Evolutionary conservation across 495 filamentous ascomycete species (phyloP).

Genomic region (Acidomyces sp.): DNA sequence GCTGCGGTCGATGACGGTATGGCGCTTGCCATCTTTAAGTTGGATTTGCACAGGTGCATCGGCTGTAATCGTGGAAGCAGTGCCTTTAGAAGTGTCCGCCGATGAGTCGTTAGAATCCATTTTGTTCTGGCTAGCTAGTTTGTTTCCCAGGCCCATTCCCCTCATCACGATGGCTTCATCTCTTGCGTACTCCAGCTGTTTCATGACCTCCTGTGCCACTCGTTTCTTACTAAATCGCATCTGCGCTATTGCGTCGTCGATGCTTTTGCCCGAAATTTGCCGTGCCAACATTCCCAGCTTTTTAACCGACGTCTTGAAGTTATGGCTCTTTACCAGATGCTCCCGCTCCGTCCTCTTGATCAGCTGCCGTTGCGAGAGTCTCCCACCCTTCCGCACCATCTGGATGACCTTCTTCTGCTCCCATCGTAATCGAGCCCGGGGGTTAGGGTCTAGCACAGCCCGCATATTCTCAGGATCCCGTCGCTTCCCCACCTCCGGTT

Average conservation of each 20-base stretch:
- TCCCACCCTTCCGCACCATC: slow-evolving; percentile 51
- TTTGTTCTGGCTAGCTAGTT: slow-evolving; percentile 7
- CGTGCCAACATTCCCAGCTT: slow-evolving; percentile 71
- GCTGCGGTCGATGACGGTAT: slow-evolving; percentile 49
- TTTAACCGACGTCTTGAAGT: slow-evolving; percentile 70
- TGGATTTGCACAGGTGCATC: slow-evolving; percentile 19
- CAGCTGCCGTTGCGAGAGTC: slow-evolving; percentile 45
- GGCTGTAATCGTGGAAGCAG: background rate
- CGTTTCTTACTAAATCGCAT: slow-evolving; percentile 95
- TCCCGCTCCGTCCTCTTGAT: slow-evolving; percentile 65
- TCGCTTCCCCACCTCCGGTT: background rate
- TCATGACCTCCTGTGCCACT: slow-evolving; percentile 63
- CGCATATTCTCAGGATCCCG: slow-evolving; percentile 40
- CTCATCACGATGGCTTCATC: slow-evolving; percentile 61
- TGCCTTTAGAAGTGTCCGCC: background rate
- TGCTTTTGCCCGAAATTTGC: slow-evolving; percentile 80
- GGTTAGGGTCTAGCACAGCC: slow-evolving; percentile 54
- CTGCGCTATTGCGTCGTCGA: slow-evolving; percentile 86
- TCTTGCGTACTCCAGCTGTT: slow-evolving; percentile 63
- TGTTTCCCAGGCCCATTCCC: slow-evolving; percentile 69
- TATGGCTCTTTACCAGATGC: slow-evolving; percentile 46
- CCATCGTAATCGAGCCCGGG: slow-evolving; percentile 52
- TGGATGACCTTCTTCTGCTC: slow-evolving; percentile 70
- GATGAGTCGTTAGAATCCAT: background rate
- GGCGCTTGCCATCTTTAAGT: slow-evolving; percentile 27